Conservation (phyloP, 192 early-diverging fungal species). For the Backusella westeae region DNA sequence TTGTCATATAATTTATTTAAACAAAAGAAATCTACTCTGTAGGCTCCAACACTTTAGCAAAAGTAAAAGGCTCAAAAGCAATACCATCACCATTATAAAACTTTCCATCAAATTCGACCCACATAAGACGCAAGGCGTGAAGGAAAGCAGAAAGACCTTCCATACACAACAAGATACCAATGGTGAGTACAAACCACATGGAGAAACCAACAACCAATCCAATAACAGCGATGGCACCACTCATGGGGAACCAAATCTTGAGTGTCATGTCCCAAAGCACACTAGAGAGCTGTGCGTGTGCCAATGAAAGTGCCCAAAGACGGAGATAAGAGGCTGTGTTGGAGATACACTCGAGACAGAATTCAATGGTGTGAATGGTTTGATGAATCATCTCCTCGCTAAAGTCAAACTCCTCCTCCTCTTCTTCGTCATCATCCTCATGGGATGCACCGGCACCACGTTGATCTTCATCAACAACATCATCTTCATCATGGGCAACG, state of each 20-base stretch:
- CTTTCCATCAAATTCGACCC: slow-evolving; percentile 98
- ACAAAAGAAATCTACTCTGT: slow-evolving; percentile 3
- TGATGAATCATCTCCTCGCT: slow-evolving; percentile 96
- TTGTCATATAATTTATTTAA: not conserved
- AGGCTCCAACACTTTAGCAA: slow-evolving; percentile 38
- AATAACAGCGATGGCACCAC: slow-evolving; percentile 56
- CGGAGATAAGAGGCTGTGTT: slow-evolving; percentile 99
- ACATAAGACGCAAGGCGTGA: slow-evolving; percentile 91
- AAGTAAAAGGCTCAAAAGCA: slow-evolving; percentile 92
- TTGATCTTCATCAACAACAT: slow-evolving; percentile 27
- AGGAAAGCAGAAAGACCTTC: slow-evolving; percentile 87
- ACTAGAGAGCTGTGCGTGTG: slow-evolving; percentile 96
- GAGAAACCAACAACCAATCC: slow-evolving; percentile 78
- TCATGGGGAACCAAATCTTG: slow-evolving; percentile 48
- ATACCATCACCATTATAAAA: slow-evolving; percentile 92
- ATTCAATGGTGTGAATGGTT: slow-evolving; percentile 98
- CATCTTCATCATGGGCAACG: slow-evolving; percentile 40
- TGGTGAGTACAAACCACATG: slow-evolving; percentile 87
- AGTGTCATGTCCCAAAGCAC: slow-evolving; percentile 96
- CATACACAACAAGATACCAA: slow-evolving; percentile 79
- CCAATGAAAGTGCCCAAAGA: slow-evolving; percentile 97
- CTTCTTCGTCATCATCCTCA: slow-evolving; percentile 48
- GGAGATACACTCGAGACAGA: slow-evolving; percentile 92
- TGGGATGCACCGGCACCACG: slow-evolving; percentile 62
- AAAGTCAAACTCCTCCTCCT: slow-evolving; percentile 81